A percentile compares a stretch with the other conserved stretches of the same genome.
Conservation (phyloP, 2,329 filamentous ascomycete genomes). For the Alternaria arbusti region DNA sequence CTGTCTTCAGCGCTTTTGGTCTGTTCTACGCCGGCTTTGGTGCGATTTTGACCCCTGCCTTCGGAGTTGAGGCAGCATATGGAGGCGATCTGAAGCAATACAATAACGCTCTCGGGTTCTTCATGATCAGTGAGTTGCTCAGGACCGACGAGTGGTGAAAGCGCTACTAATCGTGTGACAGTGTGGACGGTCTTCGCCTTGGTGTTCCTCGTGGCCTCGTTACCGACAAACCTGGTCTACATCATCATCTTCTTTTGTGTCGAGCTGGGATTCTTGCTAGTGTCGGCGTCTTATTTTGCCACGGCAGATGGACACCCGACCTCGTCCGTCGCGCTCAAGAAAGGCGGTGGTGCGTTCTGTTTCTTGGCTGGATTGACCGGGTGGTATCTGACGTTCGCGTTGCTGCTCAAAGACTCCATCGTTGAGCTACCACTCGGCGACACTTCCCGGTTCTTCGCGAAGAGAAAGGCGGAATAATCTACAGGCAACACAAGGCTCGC, state of each 20-base stretch:
- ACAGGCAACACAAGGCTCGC: background rate
- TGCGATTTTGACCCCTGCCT: constrained; percentile 55
- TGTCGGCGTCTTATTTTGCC: constrained; percentile 56
- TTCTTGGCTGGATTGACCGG: constrained; percentile 55
- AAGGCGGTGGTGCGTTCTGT: constrained; percentile 55
- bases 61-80: constrained; percentile 56
- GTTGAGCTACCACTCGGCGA: constrained; percentile 33
- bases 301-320: constrained; percentile 51
- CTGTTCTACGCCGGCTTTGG: constrained; percentile 60
- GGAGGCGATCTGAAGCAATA: constrained; percentile 52
- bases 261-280: constrained; percentile 53
- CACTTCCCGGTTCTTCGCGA: constrained; percentile 37
- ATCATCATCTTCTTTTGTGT: constrained; percentile 58
- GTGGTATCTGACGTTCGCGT: constrained; percentile 31
- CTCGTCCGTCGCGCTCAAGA: constrained; percentile 49
- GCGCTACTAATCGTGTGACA: constrained; percentile 10
- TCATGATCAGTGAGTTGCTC: constrained; percentile 51
- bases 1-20: constrained; percentile 62
- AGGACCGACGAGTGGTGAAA: background rate
- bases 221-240: constrained; percentile 57
- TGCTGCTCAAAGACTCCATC: constrained; percentile 33
- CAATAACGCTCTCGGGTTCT: constrained; percentile 60
- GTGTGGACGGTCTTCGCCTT: constrained; percentile 58
- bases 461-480: constrained; percentile 18
- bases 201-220: constrained; percentile 55